Evolutionary conservation across 2,329 filamentous ascomycete genomes (phyloP), one percentile per base, ranked within the genome.

Genomic region (Mycosphaerelloides madeirae): DNA sequence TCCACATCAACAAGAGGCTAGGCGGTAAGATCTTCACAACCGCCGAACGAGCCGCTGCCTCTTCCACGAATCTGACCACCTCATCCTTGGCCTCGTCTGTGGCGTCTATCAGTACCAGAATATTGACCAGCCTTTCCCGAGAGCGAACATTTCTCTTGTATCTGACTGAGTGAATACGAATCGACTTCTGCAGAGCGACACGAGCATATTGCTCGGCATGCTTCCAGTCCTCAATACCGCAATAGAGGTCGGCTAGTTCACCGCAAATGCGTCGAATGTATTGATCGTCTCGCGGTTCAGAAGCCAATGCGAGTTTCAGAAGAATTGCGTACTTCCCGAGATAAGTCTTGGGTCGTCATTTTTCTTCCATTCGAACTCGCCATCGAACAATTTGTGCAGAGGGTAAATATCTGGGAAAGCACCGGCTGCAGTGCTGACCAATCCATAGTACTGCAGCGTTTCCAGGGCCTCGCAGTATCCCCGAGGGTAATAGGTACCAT

Each of bases 371-470:
- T n/a, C 13, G 31, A n/a, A 16, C 31, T 14, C 31, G 31, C 31
- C 31, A 32, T n/a, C 31, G 31, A 6, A 48, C 41, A 18, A 41
- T 38, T 32, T 31, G 11, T 41, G 46, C n/a, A 32, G 22, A n/a
- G 12, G 29, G 13, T 44, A 44, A n/a, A n/a, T 32, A 6, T 32
- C 31, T 32, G 31, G 13, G 13, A 32, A 32, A 12, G 6, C 15
- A 14, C 31, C 9, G 5, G 6, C 22, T 9, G 9, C 22, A 6
- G 15, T 6, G 13, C 31, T 5, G 31, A n/a, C 15, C 13, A 32
- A 12, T 16, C 31, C 31, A 32, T 14, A 32, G 13, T 12, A 14
- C 13, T 16, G 15, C 6, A 32, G 13, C 6, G 13, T 6, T 16
- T 6, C 13, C 6, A 32, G 13, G 13, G 31, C 31, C 31, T 32